Base-by-base conservation (phyloP, 257 asterid species). In the Rhazya stricta region DNA sequence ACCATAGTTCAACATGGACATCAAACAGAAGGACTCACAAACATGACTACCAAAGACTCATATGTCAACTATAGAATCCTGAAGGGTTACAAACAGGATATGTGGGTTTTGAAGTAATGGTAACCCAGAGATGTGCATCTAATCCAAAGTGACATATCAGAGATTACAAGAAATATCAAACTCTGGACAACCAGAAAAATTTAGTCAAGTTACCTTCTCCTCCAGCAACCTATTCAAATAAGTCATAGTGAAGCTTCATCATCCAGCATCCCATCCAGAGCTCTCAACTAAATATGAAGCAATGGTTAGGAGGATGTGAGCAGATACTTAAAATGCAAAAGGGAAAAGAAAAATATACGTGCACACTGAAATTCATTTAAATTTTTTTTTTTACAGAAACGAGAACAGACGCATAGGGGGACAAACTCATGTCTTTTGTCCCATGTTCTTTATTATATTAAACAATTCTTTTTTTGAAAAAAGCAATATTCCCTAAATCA, bases 151-250 rank as follows among this genome's bases (percentile, higher is more conserved):
- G 25, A 77, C 13, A 36, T 42, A 46, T 10, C 45, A 62, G 50
- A 62, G 25, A 71, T 42, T 37, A 56, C 62, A 78, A 37, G 46
- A 63, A 72, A 39, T 70, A 54, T 67, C 46, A 41, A 46, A 72
- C 11, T 66, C 51, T 27, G 11, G 58, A 70, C 71, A 67, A 73
- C 78, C 67, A 42, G 63, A 78, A 76, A 68, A 81, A 72, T 65
- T 37, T 27, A 46, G 48, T 79, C 80, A 46, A 45, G 76, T 77
- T 75, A 78, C 84, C 91, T 84, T 70, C 84, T 68, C 76, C 67
- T 51, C 78, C 71, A 27, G 67, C 76, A 68, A 63, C 81, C 68
- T 3, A 56, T 58, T 80, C 77, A 51, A 32, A 63, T 39, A 80
- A 71, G 79, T 54, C 67, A 45, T 37, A 18, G 65, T 56, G 54